Evolutionary conservation across 768 basidiomycete genomes (phyloP).

Genomic region (Trametes maxima): DNA sequence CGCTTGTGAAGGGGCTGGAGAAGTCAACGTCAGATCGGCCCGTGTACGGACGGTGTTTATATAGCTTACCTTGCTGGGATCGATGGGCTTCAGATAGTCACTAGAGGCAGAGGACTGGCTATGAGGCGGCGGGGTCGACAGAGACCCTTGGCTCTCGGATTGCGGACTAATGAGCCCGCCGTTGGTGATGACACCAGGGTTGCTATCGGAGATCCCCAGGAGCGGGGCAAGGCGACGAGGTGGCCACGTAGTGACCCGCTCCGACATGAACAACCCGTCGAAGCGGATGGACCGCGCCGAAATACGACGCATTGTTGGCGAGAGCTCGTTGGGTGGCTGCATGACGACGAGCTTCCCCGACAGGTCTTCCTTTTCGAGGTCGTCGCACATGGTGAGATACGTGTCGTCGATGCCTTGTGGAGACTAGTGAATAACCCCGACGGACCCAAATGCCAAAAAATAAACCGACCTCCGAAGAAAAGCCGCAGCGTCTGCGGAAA

Average conservation of each 20-base stretch:
- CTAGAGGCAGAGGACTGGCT: conserved; percentile 23
- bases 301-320: conserved; percentile 48
- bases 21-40: neutral
- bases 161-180: conserved; percentile 70
- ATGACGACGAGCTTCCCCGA: conserved; percentile 68
- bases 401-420: conserved; percentile 8
- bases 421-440: neutral
- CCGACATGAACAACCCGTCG: conserved; percentile 51
- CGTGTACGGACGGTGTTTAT: neutral
- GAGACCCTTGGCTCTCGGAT: conserved; percentile 48
- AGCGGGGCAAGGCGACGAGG: conserved; percentile 49
- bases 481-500: conserved; percentile 76
- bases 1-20: conserved; percentile 76
- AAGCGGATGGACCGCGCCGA: conserved; percentile 56
- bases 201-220: conserved; percentile 36
- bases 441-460: neutral
- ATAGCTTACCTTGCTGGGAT: conserved; percentile 58
- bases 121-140: conserved; percentile 27
- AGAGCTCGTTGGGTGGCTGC: conserved; percentile 47
- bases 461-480: conserved; percentile 65
- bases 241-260: conserved; percentile 41
- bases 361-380: conserved; percentile 62
- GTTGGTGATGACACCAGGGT: conserved; percentile 45
- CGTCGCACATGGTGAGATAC: conserved; percentile 49
- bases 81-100: conserved; percentile 44